Base-by-base conservation (phyloP, 2,329 filamentous ascomycete genomes). In the Escovopsis weberi region DNA sequence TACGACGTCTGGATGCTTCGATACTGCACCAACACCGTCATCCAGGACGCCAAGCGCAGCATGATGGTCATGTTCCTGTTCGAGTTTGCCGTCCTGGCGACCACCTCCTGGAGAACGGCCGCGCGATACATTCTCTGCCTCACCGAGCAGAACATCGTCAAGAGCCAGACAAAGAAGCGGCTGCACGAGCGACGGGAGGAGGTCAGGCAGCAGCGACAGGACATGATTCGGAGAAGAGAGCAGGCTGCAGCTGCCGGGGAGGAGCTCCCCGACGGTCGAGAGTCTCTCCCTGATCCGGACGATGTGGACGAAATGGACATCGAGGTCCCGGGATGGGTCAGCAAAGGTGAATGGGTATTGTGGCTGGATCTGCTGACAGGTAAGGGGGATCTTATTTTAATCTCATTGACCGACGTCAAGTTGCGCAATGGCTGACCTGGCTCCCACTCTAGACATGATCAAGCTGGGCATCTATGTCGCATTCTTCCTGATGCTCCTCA, bases 51-150 rank as follows among this genome's bases (percentile, higher is more conserved):
- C 2, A 74, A 83, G n/a, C 87, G 89, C 1, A 91, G 93, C 45
- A 96, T 98, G 84, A 98, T 96, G 87, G 87, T 98, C 48, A 96
- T 98, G 87, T 98, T 98, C 56, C 78, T 93, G 6, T 98, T 98
- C 53, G 91, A 98, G 60, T 96, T 96, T 57, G 88, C 89, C 33
- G 80, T 98, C 37, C 66, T 96, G 46, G 72, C 78, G 2, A 81
- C 93, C 9, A 80, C 80, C 41, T 94, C 89, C 1, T 69, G 78
- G 41, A 87, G 89, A 39, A 94, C 87, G 0, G 72, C 76, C 2
- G 69, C 78, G 43, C 79, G 88, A 46, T 98, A 98, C 60, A 60
- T 74, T 18, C 73, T 96, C 40, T 84, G 82, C 4, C 62, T 95
- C 37, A 68, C 80, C 8, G 91, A 98, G 60, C 75, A 83, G 38